A percentile compares a stretch with the other conserved stretches of the same genome.
Conservation (phyloP, 352 stramenopile genomes). For the Albugo laibachii region DNA sequence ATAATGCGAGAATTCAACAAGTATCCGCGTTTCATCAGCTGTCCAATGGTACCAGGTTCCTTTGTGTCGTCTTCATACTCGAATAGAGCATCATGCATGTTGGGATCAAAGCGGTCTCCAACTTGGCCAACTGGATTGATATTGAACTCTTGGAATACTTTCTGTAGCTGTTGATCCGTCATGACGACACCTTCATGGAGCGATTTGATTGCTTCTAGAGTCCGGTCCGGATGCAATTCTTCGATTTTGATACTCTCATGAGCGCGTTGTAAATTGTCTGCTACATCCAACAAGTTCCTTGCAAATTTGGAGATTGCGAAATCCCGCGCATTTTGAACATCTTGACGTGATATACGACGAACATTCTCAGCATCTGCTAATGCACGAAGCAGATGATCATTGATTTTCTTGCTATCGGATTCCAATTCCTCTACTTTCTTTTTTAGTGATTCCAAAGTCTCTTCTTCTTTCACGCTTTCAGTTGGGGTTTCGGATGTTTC, state of each 20-base stretch:
- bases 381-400: slow-evolving; percentile 75
- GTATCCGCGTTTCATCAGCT: slow-evolving; percentile 95
- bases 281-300: slow-evolving; percentile 93
- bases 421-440: slow-evolving; percentile 57
- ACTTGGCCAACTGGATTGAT: slow-evolving; percentile 83
- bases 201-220: slow-evolving; percentile 41
- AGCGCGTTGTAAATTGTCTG: slow-evolving; percentile 93
- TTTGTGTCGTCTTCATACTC: slow-evolving; percentile 87
- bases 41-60: slow-evolving; percentile 82
- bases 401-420: slow-evolving; percentile 55
- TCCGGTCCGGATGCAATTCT: slow-evolving; percentile 44
- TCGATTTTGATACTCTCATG: slow-evolving; percentile 76
- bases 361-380: slow-evolving; percentile 97
- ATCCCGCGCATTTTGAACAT: slow-evolving; percentile 85
- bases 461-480: neutral
- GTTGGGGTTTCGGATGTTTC: neutral
- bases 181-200: slow-evolving; percentile 83
- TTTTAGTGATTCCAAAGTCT: slow-evolving; percentile 19
- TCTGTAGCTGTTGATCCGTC: slow-evolving; percentile 89
- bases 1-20: slow-evolving; percentile 90
- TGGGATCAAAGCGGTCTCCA: slow-evolving; percentile 96
- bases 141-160: slow-evolving; percentile 88
- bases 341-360: slow-evolving; percentile 81
- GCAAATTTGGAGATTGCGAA: slow-evolving; percentile 95
- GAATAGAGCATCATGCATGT: slow-evolving; percentile 95